Evolutionary conservation across 345 rosid genomes (phyloP).

Genomic region (Diplotaxis tenuifolia): DNA sequence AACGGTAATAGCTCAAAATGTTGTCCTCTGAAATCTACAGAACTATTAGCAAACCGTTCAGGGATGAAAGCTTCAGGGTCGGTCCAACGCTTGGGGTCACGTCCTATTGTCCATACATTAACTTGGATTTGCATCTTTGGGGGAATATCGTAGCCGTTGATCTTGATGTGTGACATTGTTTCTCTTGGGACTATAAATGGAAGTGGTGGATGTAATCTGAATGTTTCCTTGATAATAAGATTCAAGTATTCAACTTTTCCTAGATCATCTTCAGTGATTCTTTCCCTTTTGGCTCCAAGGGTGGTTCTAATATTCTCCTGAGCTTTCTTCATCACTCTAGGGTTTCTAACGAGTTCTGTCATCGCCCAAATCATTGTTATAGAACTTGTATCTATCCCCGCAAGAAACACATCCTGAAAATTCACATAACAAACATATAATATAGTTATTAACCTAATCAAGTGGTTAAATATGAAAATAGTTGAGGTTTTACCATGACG

Average conservation of each 20-base stretch:
- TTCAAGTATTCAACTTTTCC: slow-evolving; percentile 13
- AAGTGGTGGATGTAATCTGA: slow-evolving; percentile 22
- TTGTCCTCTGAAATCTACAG: slow-evolving; percentile 6
- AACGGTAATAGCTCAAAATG: slow-evolving; percentile 47
- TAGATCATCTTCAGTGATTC: slow-evolving; percentile 17
- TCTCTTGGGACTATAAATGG: slow-evolving; percentile 24
- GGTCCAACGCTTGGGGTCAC: slow-evolving; percentile 49
- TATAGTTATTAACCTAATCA: background rate
- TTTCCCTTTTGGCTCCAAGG: background rate
- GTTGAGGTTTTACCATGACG: slow-evolving; percentile 20
- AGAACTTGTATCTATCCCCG: slow-evolving; percentile 65
- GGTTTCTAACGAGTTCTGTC: slow-evolving; percentile 1
- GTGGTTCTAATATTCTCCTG: background rate
- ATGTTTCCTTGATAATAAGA: slow-evolving; percentile 21
- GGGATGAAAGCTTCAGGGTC: slow-evolving; percentile 50
- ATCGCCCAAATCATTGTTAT: background rate
- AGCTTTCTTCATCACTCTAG: background rate
- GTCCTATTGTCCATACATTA: slow-evolving; percentile 36
- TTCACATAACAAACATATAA: background rate
- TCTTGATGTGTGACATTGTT: slow-evolving; percentile 25
- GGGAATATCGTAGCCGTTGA: slow-evolving; percentile 41
- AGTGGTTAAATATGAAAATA: background rate
- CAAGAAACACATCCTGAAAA: slow-evolving; percentile 51
- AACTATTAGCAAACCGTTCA: slow-evolving; percentile 40
- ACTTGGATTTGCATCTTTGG: slow-evolving; percentile 7